Conservation (phyloP, 805 yeast species). For the Candida endomychidarum region DNA sequence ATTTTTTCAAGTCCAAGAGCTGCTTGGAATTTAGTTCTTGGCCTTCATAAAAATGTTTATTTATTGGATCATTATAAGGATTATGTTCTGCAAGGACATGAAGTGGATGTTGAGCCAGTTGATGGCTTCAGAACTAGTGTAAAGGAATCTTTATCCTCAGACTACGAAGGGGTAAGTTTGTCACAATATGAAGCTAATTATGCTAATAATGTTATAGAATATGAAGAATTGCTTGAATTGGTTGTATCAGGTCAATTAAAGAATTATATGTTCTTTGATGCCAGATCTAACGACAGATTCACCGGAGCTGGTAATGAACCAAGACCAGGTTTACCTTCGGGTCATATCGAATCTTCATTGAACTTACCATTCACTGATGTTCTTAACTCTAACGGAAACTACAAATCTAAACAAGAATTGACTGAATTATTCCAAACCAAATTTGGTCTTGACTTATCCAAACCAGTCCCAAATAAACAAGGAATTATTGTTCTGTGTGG, state of each 20-base stretch:
- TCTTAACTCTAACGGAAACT: slow-evolving; percentile 48
- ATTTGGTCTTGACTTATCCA: slow-evolving; percentile 30
- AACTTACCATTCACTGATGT: slow-evolving; percentile 74
- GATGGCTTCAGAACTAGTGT: slow-evolving; percentile 6
- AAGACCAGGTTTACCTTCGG: slow-evolving; percentile 81
- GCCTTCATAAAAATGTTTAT: slow-evolving; percentile 71
- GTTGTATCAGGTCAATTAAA: slow-evolving; percentile 47
- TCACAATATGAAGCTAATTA: slow-evolving; percentile 33
- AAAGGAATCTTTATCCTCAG: background rate
- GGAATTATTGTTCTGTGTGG: slow-evolving; percentile 91
- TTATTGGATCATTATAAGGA: slow-evolving; percentile 67
- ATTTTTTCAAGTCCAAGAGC: slow-evolving; percentile 88
- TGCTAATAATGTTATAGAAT: slow-evolving; percentile 55
- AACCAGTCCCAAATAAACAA: slow-evolving; percentile 31
- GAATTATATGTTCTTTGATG: slow-evolving; percentile 68
- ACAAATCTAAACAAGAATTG: slow-evolving; percentile 49
- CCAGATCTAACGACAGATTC: slow-evolving; percentile 74
- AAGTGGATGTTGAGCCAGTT: slow-evolving; percentile 11
- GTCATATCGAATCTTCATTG: slow-evolving; percentile 82
- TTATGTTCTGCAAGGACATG: slow-evolving; percentile 44
- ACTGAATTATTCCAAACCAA: slow-evolving; percentile 41
- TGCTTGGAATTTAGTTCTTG: slow-evolving; percentile 83
- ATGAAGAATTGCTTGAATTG: slow-evolving; percentile 62
- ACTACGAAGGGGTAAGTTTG: slow-evolving; percentile 22
- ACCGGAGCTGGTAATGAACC: slow-evolving; percentile 86